Conservation (phyloP, 805 yeast genomes). For the Myxozyma neglecta region DNA sequence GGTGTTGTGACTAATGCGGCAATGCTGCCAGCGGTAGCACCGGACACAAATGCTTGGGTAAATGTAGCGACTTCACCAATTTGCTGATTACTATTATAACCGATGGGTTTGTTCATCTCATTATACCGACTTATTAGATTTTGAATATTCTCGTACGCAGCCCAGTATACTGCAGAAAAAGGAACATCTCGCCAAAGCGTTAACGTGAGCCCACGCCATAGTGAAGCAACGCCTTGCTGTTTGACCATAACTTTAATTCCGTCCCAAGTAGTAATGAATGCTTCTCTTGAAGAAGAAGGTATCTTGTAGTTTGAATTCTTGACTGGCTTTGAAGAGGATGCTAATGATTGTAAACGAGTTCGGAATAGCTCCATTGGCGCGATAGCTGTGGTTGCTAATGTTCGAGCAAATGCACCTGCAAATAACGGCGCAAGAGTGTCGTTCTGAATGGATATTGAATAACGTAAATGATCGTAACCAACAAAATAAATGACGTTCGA, state of each 20-base stretch:
- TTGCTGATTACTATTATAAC: not conserved
- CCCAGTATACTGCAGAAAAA: conserved; percentile 92
- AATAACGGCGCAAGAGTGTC: conserved; percentile 64
- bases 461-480: conserved; percentile 85
- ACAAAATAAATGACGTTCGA: conserved; percentile 91
- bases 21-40: conserved; percentile 76
- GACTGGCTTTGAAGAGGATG: conserved; percentile 5
- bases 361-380: conserved; percentile 86
- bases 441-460: conserved; percentile 58
- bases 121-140: conserved; percentile 7
- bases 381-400: conserved; percentile 76
- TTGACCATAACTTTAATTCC: conserved; percentile 57
- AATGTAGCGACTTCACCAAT: conserved; percentile 37
- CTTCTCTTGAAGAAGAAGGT: conserved; percentile 32
- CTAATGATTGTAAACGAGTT: conserved; percentile 78
- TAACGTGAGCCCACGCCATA: conserved; percentile 82
- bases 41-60: conserved; percentile 60
- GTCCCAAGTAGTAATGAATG: conserved; percentile 47
- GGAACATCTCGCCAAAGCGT: conserved; percentile 98
- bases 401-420: conserved; percentile 83
- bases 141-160: conserved; percentile 32
- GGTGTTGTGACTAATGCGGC: conserved; percentile 92
- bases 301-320: not conserved
- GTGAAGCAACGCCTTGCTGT: conserved; percentile 57
- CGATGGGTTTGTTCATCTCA: not conserved